Evolutionary conservation across 2,329 filamentous ascomycete genomes (phyloP).

Genomic region (Polychaeton citri): DNA sequence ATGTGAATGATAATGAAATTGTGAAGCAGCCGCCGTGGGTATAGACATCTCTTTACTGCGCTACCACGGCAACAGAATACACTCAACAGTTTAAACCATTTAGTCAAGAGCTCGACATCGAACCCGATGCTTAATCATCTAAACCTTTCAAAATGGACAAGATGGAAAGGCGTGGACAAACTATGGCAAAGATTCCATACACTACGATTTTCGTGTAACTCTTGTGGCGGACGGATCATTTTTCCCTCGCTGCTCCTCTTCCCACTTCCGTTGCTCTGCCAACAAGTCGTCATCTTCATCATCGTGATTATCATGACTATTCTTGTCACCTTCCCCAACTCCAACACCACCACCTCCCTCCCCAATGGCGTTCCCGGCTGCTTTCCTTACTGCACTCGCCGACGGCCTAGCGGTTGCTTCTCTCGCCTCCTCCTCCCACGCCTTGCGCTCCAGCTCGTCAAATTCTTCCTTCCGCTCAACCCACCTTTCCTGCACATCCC

Average conservation of each 20-base stretch:
- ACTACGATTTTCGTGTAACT: background rate
- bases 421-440: conserved; percentile 60
- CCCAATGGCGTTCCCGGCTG: conserved; percentile 6
- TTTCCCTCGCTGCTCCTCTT: conserved; percentile 9
- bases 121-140: too few species aligned
- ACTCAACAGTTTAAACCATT: too few species aligned
- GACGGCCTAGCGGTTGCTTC: conserved; percentile 18
- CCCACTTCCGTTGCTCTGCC: conserved; percentile 18
- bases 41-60: too few species aligned
- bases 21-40: too few species aligned
- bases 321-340: conserved; percentile 10
- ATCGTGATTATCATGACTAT: conserved; percentile 6
- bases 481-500: conserved; percentile 93
- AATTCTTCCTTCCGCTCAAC: conserved; percentile 79
- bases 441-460: conserved; percentile 63
- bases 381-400: conserved; percentile 8
- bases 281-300: conserved; percentile 15
- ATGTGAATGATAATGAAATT: too few species aligned
- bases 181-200: too few species aligned
- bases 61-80: too few species aligned
- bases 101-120: too few species aligned
- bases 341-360: conserved; percentile 5
- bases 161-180: too few species aligned
- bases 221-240: background rate
- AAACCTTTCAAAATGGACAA: too few species aligned